Evolutionary conservation across 108 stramenopile genomes (phyloP).

Genomic region (Fragilaria crotonensis): DNA sequence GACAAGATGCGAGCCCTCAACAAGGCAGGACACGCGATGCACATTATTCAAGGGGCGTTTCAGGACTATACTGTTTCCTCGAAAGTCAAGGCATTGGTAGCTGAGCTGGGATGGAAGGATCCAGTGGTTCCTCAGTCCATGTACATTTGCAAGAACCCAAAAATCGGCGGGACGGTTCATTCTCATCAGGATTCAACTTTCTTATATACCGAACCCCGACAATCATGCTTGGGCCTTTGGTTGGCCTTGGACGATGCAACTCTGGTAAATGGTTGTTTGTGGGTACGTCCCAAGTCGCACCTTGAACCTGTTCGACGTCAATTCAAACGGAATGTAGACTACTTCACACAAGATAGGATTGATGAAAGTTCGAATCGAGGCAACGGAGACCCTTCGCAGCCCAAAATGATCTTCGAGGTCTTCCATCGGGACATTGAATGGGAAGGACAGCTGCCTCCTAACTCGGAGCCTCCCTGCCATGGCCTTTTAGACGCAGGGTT

Average conservation of each 20-base stretch:
- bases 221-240: conserved; percentile 90
- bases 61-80: conserved; percentile 44
- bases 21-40: conserved; percentile 91
- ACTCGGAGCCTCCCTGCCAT: conserved; percentile 18
- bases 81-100: conserved; percentile 46
- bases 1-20: conserved; percentile 74
- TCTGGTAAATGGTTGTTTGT: conserved; percentile 88
- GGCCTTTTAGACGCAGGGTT: conserved; percentile 65
- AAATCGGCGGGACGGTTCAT: conserved; percentile 75
- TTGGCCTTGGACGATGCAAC: conserved; percentile 89
- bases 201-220: conserved; percentile 78
- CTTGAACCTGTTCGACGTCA: conserved; percentile 64
- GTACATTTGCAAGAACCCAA: conserved; percentile 93
- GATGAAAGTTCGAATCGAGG: conserved; percentile 9
- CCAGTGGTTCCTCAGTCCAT: conserved; percentile 88
- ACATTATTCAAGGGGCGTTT: conserved; percentile 58
- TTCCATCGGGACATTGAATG: conserved; percentile 29
- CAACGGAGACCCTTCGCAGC: conserved; percentile 5
- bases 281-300: conserved; percentile 87
- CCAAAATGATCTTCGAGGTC: conserved; percentile 35
- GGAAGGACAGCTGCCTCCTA: conserved; percentile 66
- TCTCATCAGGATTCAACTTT: conserved; percentile 94
- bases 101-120: conserved; percentile 73
- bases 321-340: conserved; percentile 71
- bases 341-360: conserved; percentile 37